Percentiles rank a stretch among this genome's conserved stretches.
phyloP scores from a whole-genome alignment of 306 rosid species.

The Inga oerstediana region DNA sequence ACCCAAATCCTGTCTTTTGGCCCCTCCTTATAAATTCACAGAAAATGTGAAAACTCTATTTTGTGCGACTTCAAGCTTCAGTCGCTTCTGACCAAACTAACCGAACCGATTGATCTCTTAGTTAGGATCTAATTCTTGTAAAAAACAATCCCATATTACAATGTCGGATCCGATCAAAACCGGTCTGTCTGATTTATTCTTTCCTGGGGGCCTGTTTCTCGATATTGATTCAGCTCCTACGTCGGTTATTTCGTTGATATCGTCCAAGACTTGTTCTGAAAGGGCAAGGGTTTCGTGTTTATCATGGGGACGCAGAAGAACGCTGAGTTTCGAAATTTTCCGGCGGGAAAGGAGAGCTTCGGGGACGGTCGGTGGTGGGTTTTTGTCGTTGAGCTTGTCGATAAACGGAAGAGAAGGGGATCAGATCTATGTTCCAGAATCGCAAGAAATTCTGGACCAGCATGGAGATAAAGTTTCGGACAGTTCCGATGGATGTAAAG shows the following conservation, averaged over 20 bases:
- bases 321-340: conserved; percentile 30
- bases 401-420: conserved; percentile 49
- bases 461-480: conserved; percentile 38
- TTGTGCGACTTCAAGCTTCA: conserved; percentile 12
- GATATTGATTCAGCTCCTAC: conserved; percentile 54
- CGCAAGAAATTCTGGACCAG: conserved; percentile 47
- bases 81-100: neutral
- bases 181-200: conserved; percentile 45
- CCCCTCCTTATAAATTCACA: neutral
- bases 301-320: conserved; percentile 31
- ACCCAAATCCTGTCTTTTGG: neutral
- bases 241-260: conserved; percentile 45
- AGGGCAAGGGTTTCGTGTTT: conserved; percentile 33
- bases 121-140: neutral
- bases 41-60: conserved; percentile 26
- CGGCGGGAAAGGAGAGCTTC: conserved; percentile 25
- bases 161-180: conserved; percentile 43
- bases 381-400: conserved; percentile 79
- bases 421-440: conserved; percentile 52
- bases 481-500: conserved; percentile 33
- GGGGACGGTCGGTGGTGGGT: conserved; percentile 30
- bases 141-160: conserved; percentile 25
- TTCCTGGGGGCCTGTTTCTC: conserved; percentile 80
- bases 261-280: conserved; percentile 33
- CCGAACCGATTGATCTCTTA: conserved; percentile 13